These are phyloP conservation scores for Penicillium lividum DNA, from an alignment of 495 filamentous ascomycete species.

Conservation along the genomic window DNA sequence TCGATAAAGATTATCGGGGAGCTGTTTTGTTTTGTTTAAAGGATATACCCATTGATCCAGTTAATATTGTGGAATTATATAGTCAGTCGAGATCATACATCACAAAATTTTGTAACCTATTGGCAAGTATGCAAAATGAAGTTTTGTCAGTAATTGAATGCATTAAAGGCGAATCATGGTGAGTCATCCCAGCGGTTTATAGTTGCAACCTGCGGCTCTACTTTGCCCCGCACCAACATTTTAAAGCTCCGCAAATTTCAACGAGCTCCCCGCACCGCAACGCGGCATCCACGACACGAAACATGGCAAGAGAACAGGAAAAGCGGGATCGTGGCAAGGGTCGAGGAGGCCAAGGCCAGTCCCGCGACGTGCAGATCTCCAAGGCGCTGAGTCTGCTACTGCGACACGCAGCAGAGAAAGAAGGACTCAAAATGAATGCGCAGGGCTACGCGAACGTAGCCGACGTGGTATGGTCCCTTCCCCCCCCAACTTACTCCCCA, in stretches of 20 bases:
- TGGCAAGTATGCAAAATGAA: too few species aligned
- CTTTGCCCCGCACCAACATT: constrained; percentile 13
- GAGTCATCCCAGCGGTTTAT: neutral
- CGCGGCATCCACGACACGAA: neutral
- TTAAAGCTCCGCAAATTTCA: constrained; percentile 12
- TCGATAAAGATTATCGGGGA: constrained; percentile 24
- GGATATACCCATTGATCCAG: constrained; percentile 21
- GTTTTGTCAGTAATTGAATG: too few species aligned
- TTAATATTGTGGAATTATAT: neutral
- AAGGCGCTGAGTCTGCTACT: constrained; percentile 79
- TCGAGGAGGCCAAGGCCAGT: constrained; percentile 25
- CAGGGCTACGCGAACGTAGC: constrained; percentile 80
- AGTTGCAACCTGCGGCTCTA: neutral
- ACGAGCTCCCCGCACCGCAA: constrained; percentile 8
- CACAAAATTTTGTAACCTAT: too few species aligned
- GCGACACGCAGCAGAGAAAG: constrained; percentile 78
- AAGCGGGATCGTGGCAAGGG: constrained; percentile 10
- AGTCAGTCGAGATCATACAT: neutral
- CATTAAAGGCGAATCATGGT: neutral
- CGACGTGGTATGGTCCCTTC: constrained; percentile 63
- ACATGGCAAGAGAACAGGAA: constrained; percentile 12
- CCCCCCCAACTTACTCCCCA: neutral
- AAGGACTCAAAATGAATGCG: constrained; percentile 70
- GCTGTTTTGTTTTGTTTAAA: constrained; percentile 5
- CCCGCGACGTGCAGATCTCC: constrained; percentile 67